Evolutionary conservation across 306 rosid species (phyloP).

Genomic region (Cucumis cinereus): DNA sequence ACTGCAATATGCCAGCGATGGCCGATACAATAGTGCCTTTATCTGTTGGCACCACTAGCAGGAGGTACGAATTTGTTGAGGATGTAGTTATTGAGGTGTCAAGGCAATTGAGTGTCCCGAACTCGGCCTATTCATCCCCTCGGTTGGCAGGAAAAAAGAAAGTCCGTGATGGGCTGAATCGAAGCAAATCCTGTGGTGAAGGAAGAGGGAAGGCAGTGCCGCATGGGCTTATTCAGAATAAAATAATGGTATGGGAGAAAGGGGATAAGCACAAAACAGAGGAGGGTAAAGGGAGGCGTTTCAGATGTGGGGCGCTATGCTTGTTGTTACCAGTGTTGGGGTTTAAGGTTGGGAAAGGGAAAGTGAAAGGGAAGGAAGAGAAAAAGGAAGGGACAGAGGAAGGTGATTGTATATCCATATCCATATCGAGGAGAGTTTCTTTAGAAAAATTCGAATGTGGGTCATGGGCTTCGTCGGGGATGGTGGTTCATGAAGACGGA

Average conservation of each 20-base stretch:
- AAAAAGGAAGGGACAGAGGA: not conserved
- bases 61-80: not conserved
- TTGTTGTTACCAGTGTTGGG: not conserved
- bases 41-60: not conserved
- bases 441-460: not conserved
- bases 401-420: not conserved
- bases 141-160: conserved; percentile 28
- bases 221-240: conserved; percentile 22
- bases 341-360: not conserved
- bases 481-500: not conserved
- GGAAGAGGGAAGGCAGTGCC: conserved; percentile 24
- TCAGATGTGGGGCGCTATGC: conserved; percentile 2
- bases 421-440: conserved; percentile 3
- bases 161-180: conserved; percentile 9
- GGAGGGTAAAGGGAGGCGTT: not conserved
- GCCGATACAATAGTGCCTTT: not conserved
- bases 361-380: not conserved
- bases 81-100: conserved; percentile 9
- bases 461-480: not conserved
- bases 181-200: conserved; percentile 55
- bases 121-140: conserved; percentile 49
- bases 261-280: not conserved
- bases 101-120: conserved; percentile 51
- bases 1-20: not conserved
- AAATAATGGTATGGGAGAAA: conserved; percentile 25